Percentiles rank a stretch among this genome's conserved stretches.
phyloP scores from a whole-genome alignment of 768 basidiomycete genomes.

The Lyophyllum decastes region DNA sequence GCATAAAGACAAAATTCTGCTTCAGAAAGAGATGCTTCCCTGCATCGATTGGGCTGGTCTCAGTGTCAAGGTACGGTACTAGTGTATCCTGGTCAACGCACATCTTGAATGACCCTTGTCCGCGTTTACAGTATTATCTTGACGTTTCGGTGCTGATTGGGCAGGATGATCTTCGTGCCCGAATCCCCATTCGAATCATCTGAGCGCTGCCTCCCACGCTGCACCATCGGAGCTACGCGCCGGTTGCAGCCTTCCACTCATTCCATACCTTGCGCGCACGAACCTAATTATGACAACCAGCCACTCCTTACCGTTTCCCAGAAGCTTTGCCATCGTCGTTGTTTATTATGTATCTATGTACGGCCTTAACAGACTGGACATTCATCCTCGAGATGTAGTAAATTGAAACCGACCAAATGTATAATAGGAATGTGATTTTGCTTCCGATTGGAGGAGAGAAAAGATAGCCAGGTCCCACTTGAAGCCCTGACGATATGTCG shows the following conservation, averaged over 20 bases:
- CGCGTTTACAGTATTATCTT: constrained; percentile 62
- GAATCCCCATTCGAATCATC: constrained; percentile 60
- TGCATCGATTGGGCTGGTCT: constrained; percentile 68
- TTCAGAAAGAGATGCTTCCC: constrained; percentile 63
- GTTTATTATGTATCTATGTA: constrained; percentile 12
- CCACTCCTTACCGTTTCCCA: constrained; percentile 56
- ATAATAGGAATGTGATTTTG: constrained; percentile 60
- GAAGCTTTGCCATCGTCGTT: neutral
- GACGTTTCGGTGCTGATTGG: constrained; percentile 69
- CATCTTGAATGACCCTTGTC: constrained; percentile 11
- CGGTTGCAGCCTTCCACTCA: neutral
- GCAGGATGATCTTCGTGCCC: constrained; percentile 61
- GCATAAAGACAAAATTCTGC: constrained; percentile 55
- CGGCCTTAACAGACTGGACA: neutral
- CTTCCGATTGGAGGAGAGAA: constrained; percentile 28
- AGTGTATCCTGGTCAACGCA: constrained; percentile 2
- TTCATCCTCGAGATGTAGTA: neutral
- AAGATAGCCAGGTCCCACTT: neutral
- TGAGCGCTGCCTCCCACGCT: constrained; percentile 24
- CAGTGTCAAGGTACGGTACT: constrained; percentile 58
- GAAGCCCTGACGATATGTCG: neutral
- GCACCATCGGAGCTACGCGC: neutral
- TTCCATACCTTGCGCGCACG: neutral
- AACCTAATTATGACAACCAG: constrained; percentile 24
- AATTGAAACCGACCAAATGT: constrained; percentile 37